These are phyloP conservation scores for Dactylellina leptospora DNA, from an alignment of 2,329 filamentous ascomycete genomes.

Conservation along the genomic window DNA sequence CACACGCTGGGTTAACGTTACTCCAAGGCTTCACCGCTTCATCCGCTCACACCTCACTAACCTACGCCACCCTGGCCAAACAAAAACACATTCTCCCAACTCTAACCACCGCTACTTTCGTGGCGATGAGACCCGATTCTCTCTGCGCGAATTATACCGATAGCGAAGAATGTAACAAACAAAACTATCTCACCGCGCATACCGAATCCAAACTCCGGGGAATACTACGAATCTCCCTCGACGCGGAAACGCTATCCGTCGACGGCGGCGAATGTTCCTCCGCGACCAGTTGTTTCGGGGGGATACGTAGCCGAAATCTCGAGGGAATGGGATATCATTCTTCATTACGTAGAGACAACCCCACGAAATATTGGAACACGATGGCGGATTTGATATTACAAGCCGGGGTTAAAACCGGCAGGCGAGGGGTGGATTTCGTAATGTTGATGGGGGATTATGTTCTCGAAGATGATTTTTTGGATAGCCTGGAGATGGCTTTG, in stretches of 20 bases:
- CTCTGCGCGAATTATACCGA: slow-evolving; percentile 19
- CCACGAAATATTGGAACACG: slow-evolving; percentile 10
- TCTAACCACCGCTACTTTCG: slow-evolving; percentile 9
- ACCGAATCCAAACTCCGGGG: background rate
- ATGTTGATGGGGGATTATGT: slow-evolving; percentile 19
- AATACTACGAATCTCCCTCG: slow-evolving; percentile 11
- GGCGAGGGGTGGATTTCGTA: background rate
- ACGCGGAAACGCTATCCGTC: slow-evolving; percentile 16
- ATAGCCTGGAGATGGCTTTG: slow-evolving; percentile 13
- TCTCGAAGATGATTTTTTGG: slow-evolving; percentile 11
- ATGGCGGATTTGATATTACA: slow-evolving; percentile 1
- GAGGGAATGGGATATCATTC: slow-evolving; percentile 11
- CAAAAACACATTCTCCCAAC: background rate
- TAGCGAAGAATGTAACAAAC: background rate
- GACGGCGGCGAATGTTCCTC: slow-evolving; percentile 53
- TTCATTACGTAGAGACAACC: background rate
- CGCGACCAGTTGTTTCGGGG: slow-evolving; percentile 6
- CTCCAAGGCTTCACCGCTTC: slow-evolving; percentile 20
- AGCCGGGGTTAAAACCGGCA: background rate
- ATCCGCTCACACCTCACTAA: background rate
- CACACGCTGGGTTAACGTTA: background rate
- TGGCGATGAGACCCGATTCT: background rate
- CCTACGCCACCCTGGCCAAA: background rate
- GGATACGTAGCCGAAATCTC: background rate
- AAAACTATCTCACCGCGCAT: background rate